These are phyloP conservation scores for Haberlea rhodopensis DNA, from an alignment of 257 asterid species.

Conservation along the genomic window DNA sequence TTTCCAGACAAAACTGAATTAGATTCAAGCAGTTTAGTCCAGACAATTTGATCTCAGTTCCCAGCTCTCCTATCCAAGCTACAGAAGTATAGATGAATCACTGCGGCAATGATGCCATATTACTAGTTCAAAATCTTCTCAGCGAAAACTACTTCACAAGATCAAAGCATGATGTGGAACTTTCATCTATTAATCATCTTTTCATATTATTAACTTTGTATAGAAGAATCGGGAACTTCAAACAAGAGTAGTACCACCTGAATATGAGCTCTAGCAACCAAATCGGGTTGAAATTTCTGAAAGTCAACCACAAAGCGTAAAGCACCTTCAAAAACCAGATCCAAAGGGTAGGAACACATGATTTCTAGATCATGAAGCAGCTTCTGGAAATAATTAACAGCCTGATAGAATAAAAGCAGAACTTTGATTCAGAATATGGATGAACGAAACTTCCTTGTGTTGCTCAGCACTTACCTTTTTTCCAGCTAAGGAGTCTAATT, in stretches of 20 bases:
- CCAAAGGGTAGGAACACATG: slow-evolving; percentile 70
- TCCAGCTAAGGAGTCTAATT: slow-evolving; percentile 82
- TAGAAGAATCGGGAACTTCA: slow-evolving; percentile 6
- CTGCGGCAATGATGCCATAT: background rate
- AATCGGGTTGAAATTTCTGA: slow-evolving; percentile 85
- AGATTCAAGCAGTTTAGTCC: no score
- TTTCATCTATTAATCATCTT: slow-evolving; percentile 14
- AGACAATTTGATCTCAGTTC: background rate
- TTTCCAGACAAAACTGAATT: background rate
- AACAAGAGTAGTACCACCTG: slow-evolving; percentile 53
- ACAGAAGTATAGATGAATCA: background rate
- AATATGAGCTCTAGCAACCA: slow-evolving; percentile 84
- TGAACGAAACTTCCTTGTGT: slow-evolving; percentile 18
- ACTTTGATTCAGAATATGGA: slow-evolving; percentile 14
- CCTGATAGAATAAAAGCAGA: slow-evolving; percentile 50
- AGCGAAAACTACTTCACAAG: slow-evolving; percentile 6
- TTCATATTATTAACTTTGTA: background rate
- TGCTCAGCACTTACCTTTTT: slow-evolving; percentile 49
- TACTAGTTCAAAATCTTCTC: slow-evolving; percentile 6
- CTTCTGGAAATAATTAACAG: slow-evolving; percentile 85
- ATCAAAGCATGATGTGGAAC: slow-evolving; percentile 6
- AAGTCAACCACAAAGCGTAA: slow-evolving; percentile 75
- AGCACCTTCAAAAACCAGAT: slow-evolving; percentile 66
- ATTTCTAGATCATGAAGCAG: slow-evolving; percentile 88
- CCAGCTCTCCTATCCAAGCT: background rate